phyloP scores from a whole-genome alignment of 1,284 basidiomycete genomes.

The Gymnopus androsaceus region DNA sequence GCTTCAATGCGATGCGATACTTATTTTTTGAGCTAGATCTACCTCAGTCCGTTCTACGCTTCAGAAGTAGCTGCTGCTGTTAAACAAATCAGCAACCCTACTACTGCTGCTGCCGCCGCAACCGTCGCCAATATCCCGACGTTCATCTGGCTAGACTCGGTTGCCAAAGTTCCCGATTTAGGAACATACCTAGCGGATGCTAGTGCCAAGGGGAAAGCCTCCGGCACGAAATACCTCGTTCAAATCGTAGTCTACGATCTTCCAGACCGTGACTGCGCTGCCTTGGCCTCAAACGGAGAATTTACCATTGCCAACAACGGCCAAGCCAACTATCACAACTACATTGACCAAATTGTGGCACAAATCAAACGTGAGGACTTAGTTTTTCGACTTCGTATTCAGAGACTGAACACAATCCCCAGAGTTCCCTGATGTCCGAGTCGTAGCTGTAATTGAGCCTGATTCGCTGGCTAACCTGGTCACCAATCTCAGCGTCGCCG shows the following conservation, averaged over 20 bases:
- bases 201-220: conserved; percentile 39
- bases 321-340: conserved; percentile 53
- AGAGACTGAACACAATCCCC: conserved; percentile 1
- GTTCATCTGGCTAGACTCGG: conserved; percentile 61
- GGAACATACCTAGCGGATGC: conserved; percentile 59
- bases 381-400: conserved; percentile 20
- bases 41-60: conserved; percentile 55
- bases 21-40: conserved; percentile 35
- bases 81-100: conserved; percentile 48
- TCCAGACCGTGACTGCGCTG: conserved; percentile 67
- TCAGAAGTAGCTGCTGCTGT: conserved; percentile 52
- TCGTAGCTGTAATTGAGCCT: conserved; percentile 66
- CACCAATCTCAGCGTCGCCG: conserved; percentile 60
- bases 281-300: conserved; percentile 66
- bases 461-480: conserved; percentile 65
- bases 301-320: conserved; percentile 59
- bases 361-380: conserved; percentile 55
- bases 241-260: conserved; percentile 66
- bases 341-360: conserved; percentile 63
- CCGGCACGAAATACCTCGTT: conserved; percentile 53
- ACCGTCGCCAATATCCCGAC: conserved; percentile 57
- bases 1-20: background rate
- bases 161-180: conserved; percentile 52
- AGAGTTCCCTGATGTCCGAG: conserved; percentile 62
- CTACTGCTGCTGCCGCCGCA: conserved; percentile 48